A percentile compares a stretch with the other conserved stretches of the same genome.
Evolutionary conservation across 495 filamentous ascomycete species (phyloP).

Genomic region (Penicillium maclennaniae): DNA sequence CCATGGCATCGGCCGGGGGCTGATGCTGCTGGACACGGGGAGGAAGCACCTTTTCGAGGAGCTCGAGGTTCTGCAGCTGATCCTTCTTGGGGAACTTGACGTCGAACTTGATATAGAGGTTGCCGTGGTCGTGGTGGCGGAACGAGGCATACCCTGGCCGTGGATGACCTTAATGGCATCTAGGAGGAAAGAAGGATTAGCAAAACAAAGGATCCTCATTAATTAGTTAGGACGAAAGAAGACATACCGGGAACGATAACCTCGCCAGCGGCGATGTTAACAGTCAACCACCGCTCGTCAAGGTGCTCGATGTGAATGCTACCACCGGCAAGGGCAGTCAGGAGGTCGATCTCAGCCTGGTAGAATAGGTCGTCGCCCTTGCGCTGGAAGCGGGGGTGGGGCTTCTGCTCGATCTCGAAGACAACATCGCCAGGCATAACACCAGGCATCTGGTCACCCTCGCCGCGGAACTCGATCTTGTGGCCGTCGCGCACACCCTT

Average conservation of each 20-base stretch:
- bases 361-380: constrained; percentile 96
- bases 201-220: constrained; percentile 1
- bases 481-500: constrained; percentile 88
- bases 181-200: constrained; percentile 34
- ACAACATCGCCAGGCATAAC: constrained; percentile 90
- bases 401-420: constrained; percentile 98
- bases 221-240: background rate
- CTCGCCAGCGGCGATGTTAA: constrained; percentile 87
- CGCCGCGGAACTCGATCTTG: constrained; percentile 92
- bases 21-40: constrained; percentile 55
- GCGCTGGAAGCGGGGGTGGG: constrained; percentile 88
- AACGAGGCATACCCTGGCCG: constrained; percentile 96
- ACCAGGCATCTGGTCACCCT: constrained; percentile 95
- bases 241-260: constrained; percentile 87
- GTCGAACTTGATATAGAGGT: constrained; percentile 95
- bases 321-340: constrained; percentile 91
- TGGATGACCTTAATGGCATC: constrained; percentile 90
- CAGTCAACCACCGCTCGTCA: constrained; percentile 91
- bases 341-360: constrained; percentile 90
- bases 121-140: constrained; percentile 93
- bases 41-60: constrained; percentile 79
- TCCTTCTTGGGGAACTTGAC: constrained; percentile 85
- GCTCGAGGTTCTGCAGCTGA: constrained; percentile 49
- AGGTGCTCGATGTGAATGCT: constrained; percentile 90
- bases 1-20: constrained; percentile 78